Conservation (phyloP, 2,329 filamentous ascomycete species). For the Paraphaeosphaeria minitans region DNA sequence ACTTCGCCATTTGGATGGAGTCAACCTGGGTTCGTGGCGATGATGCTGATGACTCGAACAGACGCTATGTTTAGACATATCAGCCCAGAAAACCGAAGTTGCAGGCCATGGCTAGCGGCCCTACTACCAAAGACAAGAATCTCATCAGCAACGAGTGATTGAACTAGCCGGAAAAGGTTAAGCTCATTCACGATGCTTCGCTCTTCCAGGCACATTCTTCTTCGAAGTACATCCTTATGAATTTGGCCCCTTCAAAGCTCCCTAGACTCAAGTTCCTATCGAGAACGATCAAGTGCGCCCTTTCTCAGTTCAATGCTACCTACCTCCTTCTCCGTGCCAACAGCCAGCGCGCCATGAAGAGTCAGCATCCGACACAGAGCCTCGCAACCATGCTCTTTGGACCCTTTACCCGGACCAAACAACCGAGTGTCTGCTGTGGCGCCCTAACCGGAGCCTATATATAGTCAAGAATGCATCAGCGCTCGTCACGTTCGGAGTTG, state of each 20-base stretch:
- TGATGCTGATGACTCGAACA: no score
- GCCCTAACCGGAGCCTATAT: slow-evolving; percentile 35
- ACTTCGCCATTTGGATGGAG: no score
- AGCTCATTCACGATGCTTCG: neutral
- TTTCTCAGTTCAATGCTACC: slow-evolving; percentile 42
- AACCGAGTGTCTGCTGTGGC: slow-evolving; percentile 23
- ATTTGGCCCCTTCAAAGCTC: slow-evolving; percentile 12
- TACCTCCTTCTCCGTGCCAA: slow-evolving; percentile 28
- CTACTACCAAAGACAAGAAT: neutral
- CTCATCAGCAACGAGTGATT: neutral
- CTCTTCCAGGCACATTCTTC: slow-evolving; percentile 12
- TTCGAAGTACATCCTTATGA: slow-evolving; percentile 39
- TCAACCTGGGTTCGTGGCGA: no score
- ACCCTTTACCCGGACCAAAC: slow-evolving; percentile 17
- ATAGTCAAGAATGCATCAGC: slow-evolving; percentile 37
- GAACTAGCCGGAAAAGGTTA: neutral
- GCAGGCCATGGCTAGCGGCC: no score
- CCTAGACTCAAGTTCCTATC: slow-evolving; percentile 37
- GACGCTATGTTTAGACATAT: no score
- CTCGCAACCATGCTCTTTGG: slow-evolving; percentile 19
- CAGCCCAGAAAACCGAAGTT: no score
- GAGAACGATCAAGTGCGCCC: slow-evolving; percentile 40
- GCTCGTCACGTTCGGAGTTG: slow-evolving; percentile 29
- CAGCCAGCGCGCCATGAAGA: slow-evolving; percentile 34
- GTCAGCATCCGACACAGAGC: slow-evolving; percentile 32